A percentile compares a stretch with the other conserved stretches of the same genome.
These are phyloP conservation scores for Metschnikowia aberdeeniae DNA, from an alignment of 805 yeast species.

Conservation along the genomic window DNA sequence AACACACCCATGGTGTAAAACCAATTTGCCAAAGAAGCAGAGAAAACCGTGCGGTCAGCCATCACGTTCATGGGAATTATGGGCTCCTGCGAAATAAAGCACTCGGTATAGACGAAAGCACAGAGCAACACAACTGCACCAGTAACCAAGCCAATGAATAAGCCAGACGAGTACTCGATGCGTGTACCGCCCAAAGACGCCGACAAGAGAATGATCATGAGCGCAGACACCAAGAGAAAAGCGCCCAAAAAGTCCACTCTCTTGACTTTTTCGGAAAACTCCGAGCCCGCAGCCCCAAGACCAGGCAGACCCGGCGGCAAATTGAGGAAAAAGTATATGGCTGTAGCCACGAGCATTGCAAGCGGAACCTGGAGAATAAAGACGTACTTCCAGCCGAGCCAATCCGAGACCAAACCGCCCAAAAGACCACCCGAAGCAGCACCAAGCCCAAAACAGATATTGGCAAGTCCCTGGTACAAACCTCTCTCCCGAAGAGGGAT, in stretches of 20 bases:
- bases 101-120: conserved; percentile 50
- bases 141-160: conserved; percentile 33
- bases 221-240: conserved; percentile 48
- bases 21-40: conserved; percentile 66
- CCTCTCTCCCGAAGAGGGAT: conserved; percentile 77
- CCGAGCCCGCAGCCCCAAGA: conserved; percentile 45
- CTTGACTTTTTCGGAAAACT: conserved; percentile 44
- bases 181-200: conserved; percentile 64
- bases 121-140: conserved; percentile 33
- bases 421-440: conserved; percentile 43
- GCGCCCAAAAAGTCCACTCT: conserved; percentile 37
- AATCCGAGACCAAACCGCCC: conserved; percentile 54
- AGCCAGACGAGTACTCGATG: conserved; percentile 42
- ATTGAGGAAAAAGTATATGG: conserved; percentile 35
- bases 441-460: conserved; percentile 73
- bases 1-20: conserved; percentile 66
- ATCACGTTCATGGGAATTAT: conserved; percentile 62
- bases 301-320: conserved; percentile 58
- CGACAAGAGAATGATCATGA: conserved; percentile 57
- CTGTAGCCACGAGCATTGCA: conserved; percentile 39
- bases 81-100: conserved; percentile 54
- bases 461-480: conserved; percentile 76
- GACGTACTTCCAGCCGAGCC: conserved; percentile 49
- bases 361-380: conserved; percentile 40
- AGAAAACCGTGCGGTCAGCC: conserved; percentile 53